phyloP scores from a whole-genome alignment of 2,329 filamentous ascomycete species.

The Colletotrichum sp. region DNA sequence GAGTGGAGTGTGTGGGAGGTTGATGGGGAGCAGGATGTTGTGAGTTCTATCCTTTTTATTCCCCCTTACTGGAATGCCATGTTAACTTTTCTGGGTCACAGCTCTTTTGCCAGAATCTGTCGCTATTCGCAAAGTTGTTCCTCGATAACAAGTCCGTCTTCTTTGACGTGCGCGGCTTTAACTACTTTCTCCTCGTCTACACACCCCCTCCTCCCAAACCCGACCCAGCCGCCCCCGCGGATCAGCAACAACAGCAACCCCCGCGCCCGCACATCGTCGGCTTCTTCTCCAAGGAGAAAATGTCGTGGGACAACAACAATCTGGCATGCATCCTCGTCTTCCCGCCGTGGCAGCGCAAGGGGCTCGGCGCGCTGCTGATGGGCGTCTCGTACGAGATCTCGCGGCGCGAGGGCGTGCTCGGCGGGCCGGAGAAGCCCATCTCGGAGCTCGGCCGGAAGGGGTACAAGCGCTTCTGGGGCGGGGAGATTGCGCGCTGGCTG shows the following conservation, averaged over 20 bases:
- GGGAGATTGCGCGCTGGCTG: conserved; percentile 78
- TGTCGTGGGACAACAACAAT: conserved; percentile 99
- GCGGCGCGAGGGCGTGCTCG: conserved; percentile 79
- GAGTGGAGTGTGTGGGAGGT: conserved; percentile 91
- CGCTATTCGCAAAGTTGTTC: conserved; percentile 95
- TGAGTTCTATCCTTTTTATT: conserved; percentile 40
- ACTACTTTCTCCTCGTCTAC: conserved; percentile 91
- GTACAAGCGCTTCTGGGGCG: conserved; percentile 86
- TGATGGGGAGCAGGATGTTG: conserved; percentile 84
- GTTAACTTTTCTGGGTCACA: conserved; percentile 29
- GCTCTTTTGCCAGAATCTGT: conserved; percentile 94
- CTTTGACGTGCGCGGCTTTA: conserved; percentile 93
- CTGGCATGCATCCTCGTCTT: conserved; percentile 96
- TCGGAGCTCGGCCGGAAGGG: conserved; percentile 83
- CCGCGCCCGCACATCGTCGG: conserved; percentile 71
- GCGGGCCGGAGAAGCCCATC: conserved; percentile 93
- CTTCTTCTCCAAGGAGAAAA: conserved; percentile 99
- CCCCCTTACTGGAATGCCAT: not conserved
- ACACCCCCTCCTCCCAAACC: conserved; percentile 56
- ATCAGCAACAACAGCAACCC: not conserved
- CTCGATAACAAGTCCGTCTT: conserved; percentile 98
- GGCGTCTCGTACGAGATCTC: conserved; percentile 93
- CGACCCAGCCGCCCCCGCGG: not conserved
- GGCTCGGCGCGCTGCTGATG: conserved; percentile 88
- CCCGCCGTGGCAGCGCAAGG: conserved; percentile 92